Evolutionary conservation across 2,329 filamentous ascomycete species (phyloP), one percentile per base, ranked within the genome.

Genomic region (Fusarium solani-melongenae): DNA sequence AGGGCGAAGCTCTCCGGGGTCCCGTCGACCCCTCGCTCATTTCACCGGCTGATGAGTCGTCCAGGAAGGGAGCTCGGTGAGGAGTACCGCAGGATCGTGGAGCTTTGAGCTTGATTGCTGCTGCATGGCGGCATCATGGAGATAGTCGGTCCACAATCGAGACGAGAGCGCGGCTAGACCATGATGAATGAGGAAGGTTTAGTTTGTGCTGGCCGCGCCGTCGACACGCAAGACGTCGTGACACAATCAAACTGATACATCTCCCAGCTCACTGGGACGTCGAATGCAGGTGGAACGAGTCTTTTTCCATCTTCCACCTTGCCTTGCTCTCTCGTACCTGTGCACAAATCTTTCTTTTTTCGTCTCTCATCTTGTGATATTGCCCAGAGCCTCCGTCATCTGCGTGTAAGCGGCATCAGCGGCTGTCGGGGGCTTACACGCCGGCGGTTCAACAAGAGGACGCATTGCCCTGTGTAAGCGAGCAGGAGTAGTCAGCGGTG

Each of bases 51-150:
- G 62, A 69, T 51, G 68, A 64, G 62, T 74, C 62, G 58, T 67
- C 72, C 63, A 64, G 46, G 33, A 55, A 49, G 27, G 65, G 68
- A 66, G 49, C 71, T 72, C 69, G 69, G 71, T 74, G 65, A 74
- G 55, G 44, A 49, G 46, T 49, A 46, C 12, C 61, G 34, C 31
- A 31, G 31, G n/a, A 64, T 51, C 69, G 61, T 66, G 61, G 64
- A 66, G 49, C 56, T 64, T 53, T 41, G 58, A 62, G 64, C 60
- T 70, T 72, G 62, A 34, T 53, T 60, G 44, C 53, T 55, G 38
- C 36, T n/a, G 34, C 41, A 39, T 53, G 51, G 60, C 38, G 34
- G 59, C 38, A 64, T 49, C 49, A 64, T 64, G 61, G 51, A 72
- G 65, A 57, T 34, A 72, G 62, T 73, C 61, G 62, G 59, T 61